phyloP scores from a whole-genome alignment of 495 filamentous ascomycete genomes.

The Bombardia bombarda region DNA sequence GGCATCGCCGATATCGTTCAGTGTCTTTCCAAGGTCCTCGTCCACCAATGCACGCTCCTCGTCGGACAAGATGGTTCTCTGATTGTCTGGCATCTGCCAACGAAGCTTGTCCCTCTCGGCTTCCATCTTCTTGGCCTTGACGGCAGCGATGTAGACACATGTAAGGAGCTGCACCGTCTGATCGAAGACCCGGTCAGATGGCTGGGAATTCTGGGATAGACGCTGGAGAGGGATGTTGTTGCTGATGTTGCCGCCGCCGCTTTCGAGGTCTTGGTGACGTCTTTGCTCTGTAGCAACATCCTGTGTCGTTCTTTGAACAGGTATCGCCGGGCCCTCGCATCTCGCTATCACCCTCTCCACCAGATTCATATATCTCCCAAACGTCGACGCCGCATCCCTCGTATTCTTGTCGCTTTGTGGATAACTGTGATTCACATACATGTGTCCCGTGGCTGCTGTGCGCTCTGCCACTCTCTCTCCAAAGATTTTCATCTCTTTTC shows the following conservation, averaged over 20 bases:
- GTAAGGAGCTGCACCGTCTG: background rate
- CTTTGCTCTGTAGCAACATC: background rate
- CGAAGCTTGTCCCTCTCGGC: background rate
- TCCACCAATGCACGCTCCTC: background rate
- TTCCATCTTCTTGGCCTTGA: background rate
- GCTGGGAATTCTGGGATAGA: background rate
- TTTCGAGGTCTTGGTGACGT: background rate
- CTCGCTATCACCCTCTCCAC: background rate
- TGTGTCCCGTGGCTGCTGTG: background rate
- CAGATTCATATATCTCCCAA: conserved; percentile 5
- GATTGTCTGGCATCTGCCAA: background rate
- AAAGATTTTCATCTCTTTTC: background rate
- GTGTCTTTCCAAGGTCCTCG: background rate
- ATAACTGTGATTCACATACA: conserved; percentile 2
- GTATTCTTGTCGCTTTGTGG: conserved; percentile 1
- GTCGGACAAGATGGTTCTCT: no score
- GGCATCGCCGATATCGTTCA: background rate
- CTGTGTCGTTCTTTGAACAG: background rate
- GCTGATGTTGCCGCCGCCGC: no score
- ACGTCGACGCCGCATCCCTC: conserved; percentile 1
- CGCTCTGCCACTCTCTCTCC: conserved; percentile 1
- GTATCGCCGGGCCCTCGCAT: background rate
- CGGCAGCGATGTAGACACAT: background rate
- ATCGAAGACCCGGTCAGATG: background rate
- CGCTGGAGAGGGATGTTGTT: no score